Evolutionary conservation across 257 asterid genomes (phyloP), one percentile per base, ranked within the genome.

Genomic region (Fraxinus cuspidata): DNA sequence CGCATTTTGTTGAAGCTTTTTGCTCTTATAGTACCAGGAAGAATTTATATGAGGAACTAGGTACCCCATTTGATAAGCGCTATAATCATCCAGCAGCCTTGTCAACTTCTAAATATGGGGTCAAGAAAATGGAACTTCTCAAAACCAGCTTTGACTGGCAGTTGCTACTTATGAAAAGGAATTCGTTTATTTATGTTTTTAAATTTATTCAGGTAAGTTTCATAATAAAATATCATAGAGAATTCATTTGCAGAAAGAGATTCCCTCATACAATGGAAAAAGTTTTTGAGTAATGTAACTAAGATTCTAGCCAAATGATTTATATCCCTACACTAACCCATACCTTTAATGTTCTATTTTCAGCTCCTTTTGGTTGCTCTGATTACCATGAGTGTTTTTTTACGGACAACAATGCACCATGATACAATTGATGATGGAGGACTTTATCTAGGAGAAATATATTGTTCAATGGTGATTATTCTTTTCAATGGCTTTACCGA

Each of bases 401-500:
- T 88, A 87, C 96, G 99, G 81, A 80, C 97, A 72, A 92, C 89
- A 67, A 81, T 93, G 89, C 93, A 88, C 84, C 98, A 90, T 80
- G 88, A 92, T 77, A 85, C 97, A 73, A 81, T 94, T 81, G 92
- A 91, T 47, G 97, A 94, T 80, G 99, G 91, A 84, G 99, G 97
- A 49, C 89, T 89, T 67, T 94, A 91, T 83, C 88, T 94, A 80
- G 99, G 99, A 65, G 96, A 83, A 74, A 78, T 94, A 70, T 94
- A 91, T 56, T 94, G 90, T 80, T 84, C 97, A 13, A 92, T 92
- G 95, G 94, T 94, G 84, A 94, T 94, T 78, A 87, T 94, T 78
- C 95, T 94, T 81, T 92, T 91, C 81, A 92, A 94, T 84, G 99
- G 99, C 74, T 91, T 94, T 88, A 91, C 97, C 15, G 99, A 94